Evolutionary conservation across 2,329 filamentous ascomycete genomes (phyloP).

Genomic region (Calonectria hawksworthii): DNA sequence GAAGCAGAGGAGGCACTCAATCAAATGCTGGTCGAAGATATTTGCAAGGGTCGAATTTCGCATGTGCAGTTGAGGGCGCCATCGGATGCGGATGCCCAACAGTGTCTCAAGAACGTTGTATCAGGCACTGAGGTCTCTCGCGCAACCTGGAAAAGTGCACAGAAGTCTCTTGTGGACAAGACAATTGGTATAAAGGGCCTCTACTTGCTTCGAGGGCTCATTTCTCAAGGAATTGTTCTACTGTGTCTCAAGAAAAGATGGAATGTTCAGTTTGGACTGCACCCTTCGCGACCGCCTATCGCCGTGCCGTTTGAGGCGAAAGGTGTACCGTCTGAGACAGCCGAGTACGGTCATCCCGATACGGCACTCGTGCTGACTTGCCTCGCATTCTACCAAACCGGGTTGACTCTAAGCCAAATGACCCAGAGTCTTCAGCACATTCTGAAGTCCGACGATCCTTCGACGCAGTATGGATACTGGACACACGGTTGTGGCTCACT

Average conservation of each 20-base stretch:
- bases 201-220: conserved; percentile 72
- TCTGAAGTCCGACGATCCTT: conserved; percentile 68
- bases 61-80: conserved; percentile 21
- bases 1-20: conserved; percentile 62
- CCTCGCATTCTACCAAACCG: conserved; percentile 76
- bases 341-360: conserved; percentile 78
- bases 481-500: conserved; percentile 54
- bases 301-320: conserved; percentile 79
- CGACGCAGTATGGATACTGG: conserved; percentile 68
- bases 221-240: conserved; percentile 70
- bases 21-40: conserved; percentile 54
- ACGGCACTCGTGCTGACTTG: conserved; percentile 76
- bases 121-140: not conserved
- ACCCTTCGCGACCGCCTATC: conserved; percentile 67
- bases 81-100: not conserved
- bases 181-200: conserved; percentile 52
- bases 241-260: conserved; percentile 70
- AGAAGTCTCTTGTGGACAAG: conserved; percentile 49
- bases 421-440: conserved; percentile 64
- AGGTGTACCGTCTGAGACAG: conserved; percentile 71
- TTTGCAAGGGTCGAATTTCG: conserved; percentile 50
- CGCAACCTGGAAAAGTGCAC: not conserved
- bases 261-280: conserved; percentile 63
- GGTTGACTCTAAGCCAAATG: conserved; percentile 64
- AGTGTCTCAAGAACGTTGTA: not conserved